These are phyloP conservation scores for Skeletonema tropicum DNA, from an alignment of 108 stramenopile genomes.

Conservation along the genomic window DNA sequence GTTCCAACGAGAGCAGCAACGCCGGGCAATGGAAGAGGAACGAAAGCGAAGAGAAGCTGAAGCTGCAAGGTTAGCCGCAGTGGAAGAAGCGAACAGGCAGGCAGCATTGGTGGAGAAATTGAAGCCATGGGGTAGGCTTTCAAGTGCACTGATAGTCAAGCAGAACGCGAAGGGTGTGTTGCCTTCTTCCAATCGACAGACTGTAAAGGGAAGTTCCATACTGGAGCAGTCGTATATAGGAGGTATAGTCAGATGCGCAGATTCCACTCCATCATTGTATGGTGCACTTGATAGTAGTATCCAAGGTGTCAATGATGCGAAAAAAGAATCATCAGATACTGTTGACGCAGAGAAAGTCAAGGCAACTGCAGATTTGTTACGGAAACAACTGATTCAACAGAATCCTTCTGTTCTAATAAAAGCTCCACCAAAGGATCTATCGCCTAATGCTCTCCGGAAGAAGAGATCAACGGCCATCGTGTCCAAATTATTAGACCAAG, in stretches of 20 bases:
- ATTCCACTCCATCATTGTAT: constrained; percentile 30
- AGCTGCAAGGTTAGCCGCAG: constrained; percentile 12
- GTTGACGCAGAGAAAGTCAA: constrained; percentile 11
- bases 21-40: constrained; percentile 32
- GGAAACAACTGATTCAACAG: constrained; percentile 24
- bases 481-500: constrained; percentile 57
- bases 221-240: constrained; percentile 17
- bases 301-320: not conserved
- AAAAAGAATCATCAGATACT: constrained; percentile 6
- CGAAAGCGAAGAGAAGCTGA: constrained; percentile 33
- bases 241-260: constrained; percentile 24
- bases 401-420: constrained; percentile 8
- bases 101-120: constrained; percentile 27
- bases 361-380: constrained; percentile 21
- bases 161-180: constrained; percentile 18
- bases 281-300: constrained; percentile 5
- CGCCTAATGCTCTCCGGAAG: constrained; percentile 27
- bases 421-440: constrained; percentile 9
- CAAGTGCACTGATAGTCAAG: constrained; percentile 40
- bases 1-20: constrained; percentile 28
- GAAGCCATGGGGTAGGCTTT: constrained; percentile 45
- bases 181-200: not conserved
- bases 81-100: constrained; percentile 30
- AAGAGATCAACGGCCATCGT: constrained; percentile 22
- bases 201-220: not conserved